Evolutionary conservation across 2,329 filamentous ascomycete genomes (phyloP), one percentile per base, ranked within the genome.

Genomic region (Aquanectria penicillioides): DNA sequence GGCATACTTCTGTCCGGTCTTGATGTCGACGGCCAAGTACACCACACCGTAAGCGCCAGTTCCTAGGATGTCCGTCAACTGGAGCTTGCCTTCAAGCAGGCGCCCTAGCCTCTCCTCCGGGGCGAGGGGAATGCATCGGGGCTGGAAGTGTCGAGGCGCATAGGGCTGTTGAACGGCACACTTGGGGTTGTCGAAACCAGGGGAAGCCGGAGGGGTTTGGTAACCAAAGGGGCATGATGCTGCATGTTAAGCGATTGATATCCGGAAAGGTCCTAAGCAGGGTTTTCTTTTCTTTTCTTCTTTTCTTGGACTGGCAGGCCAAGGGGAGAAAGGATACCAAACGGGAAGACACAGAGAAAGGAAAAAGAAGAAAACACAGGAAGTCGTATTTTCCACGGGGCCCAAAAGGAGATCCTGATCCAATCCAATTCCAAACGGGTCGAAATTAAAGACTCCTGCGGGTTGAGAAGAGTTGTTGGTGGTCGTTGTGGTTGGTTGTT

Each of bases 11-110:
- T 88, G 85, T 74, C 90, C 86, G 67, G 89, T 94, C 74, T 89
- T 89, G 74, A 94, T 86, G 79, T 95, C 94, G 78, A 91, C 83
- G 71, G 94, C 94, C 65, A 89, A 88, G 81, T 98, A 98, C 22
- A 99, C 95, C 36, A 97, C 94, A 65, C 95, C 95, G 78, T 99
- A 99, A 57, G 95, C 95, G 69, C 95, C 95, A 47, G 94, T 92
- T 65, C 95, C 95, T 62, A 98, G 85, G 69, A 98, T 92, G 62
- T 88, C 86, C 64, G 89, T 92, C 71, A 98, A 82, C 80, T 94
- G 89, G 68, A 97, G 85, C 74, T 91, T 89, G 74, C 90, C 90
- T 69, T 92, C 92, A 66, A 98, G 85, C 68, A 94, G 83, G 68
- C 89, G 87, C 76, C 94, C 94, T 82, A 98, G 79, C 73, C 93